phyloP scores from a whole-genome alignment of 208 protist genomes.

The Herpetomonas samuelpessoai region DNA sequence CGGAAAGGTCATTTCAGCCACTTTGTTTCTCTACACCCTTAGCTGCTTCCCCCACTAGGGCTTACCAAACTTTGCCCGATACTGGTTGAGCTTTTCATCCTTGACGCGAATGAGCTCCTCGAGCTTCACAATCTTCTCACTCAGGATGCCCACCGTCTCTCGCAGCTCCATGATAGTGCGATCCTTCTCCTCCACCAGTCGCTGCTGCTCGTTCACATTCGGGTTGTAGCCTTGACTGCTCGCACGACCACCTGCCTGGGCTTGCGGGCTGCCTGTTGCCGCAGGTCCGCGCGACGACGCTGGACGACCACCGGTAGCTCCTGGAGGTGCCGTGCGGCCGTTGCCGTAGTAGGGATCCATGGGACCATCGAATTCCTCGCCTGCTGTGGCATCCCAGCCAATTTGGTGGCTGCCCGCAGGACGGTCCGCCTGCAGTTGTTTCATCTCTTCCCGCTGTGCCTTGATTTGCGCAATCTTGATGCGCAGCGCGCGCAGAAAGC shows the following conservation, averaged over 20 bases:
- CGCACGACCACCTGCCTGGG: constrained; percentile 4
- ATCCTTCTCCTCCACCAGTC: constrained; percentile 89
- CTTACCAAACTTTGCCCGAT: constrained; percentile 70
- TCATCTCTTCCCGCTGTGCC: constrained; percentile 32
- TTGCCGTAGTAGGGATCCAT: no score
- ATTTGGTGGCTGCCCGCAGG: no score
- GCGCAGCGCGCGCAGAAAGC: constrained; percentile 90
- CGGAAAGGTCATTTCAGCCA: no score
- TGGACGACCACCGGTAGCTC: no score
- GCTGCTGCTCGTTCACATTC: constrained; percentile 23
- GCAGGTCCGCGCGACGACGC: no score
- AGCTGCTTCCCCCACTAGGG: no score
- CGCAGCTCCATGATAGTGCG: constrained; percentile 87
- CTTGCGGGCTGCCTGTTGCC: no score
- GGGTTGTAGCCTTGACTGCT: constrained; percentile 1
- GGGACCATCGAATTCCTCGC: no score
- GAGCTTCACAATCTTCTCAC: constrained; percentile 93
- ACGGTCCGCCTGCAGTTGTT: neutral
- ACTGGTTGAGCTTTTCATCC: constrained; percentile 92
- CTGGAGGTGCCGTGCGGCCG: no score
- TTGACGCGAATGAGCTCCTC: constrained; percentile 96
- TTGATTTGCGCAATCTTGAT: constrained; percentile 90
- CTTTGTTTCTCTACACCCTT: no score
- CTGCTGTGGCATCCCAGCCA: no score
- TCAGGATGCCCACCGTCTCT: constrained; percentile 88